Conservation (phyloP, 1,284 basidiomycete species). For the Apiotrichum sp. region DNA sequence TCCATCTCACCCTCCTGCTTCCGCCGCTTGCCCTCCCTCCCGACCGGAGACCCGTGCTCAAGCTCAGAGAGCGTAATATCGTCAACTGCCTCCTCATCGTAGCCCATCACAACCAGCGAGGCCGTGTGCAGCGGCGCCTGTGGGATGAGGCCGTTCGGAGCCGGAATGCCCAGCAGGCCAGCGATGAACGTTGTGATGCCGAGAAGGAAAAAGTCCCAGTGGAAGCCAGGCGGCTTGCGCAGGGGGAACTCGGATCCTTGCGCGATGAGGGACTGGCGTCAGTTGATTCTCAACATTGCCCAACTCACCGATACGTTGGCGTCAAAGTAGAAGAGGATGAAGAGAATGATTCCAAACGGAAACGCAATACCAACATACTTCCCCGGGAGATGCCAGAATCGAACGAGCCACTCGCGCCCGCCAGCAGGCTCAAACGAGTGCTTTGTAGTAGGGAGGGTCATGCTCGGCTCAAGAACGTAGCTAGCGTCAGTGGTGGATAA, state of each 20-base stretch:
- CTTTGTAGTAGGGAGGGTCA: slow-evolving; percentile 61
- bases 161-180: slow-evolving; percentile 82
- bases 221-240: slow-evolving; percentile 85
- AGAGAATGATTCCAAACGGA: slow-evolving; percentile 51
- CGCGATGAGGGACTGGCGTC: slow-evolving; percentile 74
- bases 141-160: slow-evolving; percentile 88
- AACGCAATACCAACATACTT: slow-evolving; percentile 78
- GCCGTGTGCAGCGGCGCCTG: slow-evolving; percentile 93
- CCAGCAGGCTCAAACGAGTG: slow-evolving; percentile 67
- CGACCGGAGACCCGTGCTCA: slow-evolving; percentile 5
- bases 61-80: slow-evolving; percentile 6
- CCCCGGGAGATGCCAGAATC: slow-evolving; percentile 81
- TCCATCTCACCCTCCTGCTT: slow-evolving; percentile 1
- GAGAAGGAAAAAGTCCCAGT: slow-evolving; percentile 72
- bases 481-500: slow-evolving; percentile 6
- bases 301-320: slow-evolving; percentile 45
- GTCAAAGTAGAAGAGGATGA: slow-evolving; percentile 52
- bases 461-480: slow-evolving; percentile 52
- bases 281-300: neutral
- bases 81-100: slow-evolving; percentile 49
- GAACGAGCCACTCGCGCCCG: slow-evolving; percentile 75
- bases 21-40: neutral
- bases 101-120: slow-evolving; percentile 71
- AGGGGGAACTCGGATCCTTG: slow-evolving; percentile 88
- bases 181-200: slow-evolving; percentile 89